Evolutionary conservation across 352 stramenopile species (phyloP).

Genomic region (Globisporangium middletonii): DNA sequence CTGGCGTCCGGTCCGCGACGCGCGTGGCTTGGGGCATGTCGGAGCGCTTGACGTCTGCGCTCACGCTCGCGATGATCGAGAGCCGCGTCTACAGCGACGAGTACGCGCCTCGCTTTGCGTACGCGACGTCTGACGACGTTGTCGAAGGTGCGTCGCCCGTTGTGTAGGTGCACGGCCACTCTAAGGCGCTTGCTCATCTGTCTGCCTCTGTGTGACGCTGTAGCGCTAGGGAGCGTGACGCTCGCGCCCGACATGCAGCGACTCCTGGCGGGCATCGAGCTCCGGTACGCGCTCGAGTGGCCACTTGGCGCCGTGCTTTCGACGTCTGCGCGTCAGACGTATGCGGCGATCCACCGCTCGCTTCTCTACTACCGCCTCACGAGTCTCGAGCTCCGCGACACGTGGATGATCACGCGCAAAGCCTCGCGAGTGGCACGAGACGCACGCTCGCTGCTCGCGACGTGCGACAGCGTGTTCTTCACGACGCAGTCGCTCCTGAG

Average conservation of each 20-base stretch:
- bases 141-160: slow-evolving; percentile 25
- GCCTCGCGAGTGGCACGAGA: slow-evolving; percentile 14
- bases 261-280: slow-evolving; percentile 38
- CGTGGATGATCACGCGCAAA: slow-evolving; percentile 27
- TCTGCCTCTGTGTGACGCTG: neutral
- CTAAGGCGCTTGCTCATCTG: too few species aligned
- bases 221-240: slow-evolving; percentile 32
- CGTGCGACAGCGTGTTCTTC: slow-evolving; percentile 26
- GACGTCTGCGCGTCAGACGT: slow-evolving; percentile 21
- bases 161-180: too few species aligned
- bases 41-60: slow-evolving; percentile 37
- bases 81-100: slow-evolving; percentile 17
- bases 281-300: slow-evolving; percentile 43
- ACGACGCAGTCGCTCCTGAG: slow-evolving; percentile 33
- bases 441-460: slow-evolving; percentile 15
- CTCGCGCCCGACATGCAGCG: slow-evolving; percentile 22
- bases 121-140: slow-evolving; percentile 28
- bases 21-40: slow-evolving; percentile 41
- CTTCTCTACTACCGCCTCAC: slow-evolving; percentile 41
- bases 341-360: slow-evolving; percentile 38
- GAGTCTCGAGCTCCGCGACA: slow-evolving; percentile 32
- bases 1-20: slow-evolving; percentile 30
- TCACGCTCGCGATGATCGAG: slow-evolving; percentile 59
- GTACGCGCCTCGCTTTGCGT: slow-evolving; percentile 38
- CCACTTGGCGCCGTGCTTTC: slow-evolving; percentile 44